These are phyloP conservation scores for Eutrema japonicum DNA, from an alignment of 345 rosid genomes.

Conservation along the genomic window DNA sequence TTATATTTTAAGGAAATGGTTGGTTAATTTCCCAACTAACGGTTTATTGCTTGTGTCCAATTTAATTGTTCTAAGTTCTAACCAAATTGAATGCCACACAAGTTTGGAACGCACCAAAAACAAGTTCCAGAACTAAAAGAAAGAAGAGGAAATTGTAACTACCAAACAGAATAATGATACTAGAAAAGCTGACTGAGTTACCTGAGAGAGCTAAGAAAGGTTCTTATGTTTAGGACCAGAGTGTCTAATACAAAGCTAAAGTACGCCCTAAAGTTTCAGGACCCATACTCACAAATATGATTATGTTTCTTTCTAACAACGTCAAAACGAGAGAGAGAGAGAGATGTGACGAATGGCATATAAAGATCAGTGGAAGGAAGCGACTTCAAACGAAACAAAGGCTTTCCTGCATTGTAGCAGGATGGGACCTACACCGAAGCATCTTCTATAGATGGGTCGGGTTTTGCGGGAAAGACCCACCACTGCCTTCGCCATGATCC, in stretches of 20 bases:
- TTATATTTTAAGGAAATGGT: no score
- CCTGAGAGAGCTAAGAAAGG: slow-evolving; percentile 17
- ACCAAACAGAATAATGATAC: not conserved
- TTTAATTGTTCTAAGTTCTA: not conserved
- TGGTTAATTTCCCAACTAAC: no score
- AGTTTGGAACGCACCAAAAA: not conserved
- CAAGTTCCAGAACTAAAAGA: not conserved
- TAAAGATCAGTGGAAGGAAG: slow-evolving; percentile 29
- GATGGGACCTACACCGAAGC: not conserved
- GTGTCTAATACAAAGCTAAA: slow-evolving; percentile 41
- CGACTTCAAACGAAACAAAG: slow-evolving; percentile 13
- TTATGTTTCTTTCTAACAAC: slow-evolving; percentile 36
- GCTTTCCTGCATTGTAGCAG: not conserved
- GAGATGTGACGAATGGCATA: slow-evolving; percentile 24
- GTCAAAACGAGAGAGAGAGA: slow-evolving; percentile 22
- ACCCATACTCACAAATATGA: slow-evolving; percentile 42
- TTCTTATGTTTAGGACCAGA: slow-evolving; percentile 26
- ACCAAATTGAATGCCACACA: not conserved
- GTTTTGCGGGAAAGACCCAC: slow-evolving; percentile 48
- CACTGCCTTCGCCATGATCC: slow-evolving; percentile 47
- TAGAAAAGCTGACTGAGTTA: slow-evolving; percentile 1
- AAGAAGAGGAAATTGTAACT: no score
- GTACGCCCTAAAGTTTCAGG: slow-evolving; percentile 39
- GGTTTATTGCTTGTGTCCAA: not conserved
- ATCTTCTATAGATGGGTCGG: slow-evolving; percentile 38